Evolutionary conservation across 257 asterid species (phyloP).

Genomic region (Lycium ferocissimum): DNA sequence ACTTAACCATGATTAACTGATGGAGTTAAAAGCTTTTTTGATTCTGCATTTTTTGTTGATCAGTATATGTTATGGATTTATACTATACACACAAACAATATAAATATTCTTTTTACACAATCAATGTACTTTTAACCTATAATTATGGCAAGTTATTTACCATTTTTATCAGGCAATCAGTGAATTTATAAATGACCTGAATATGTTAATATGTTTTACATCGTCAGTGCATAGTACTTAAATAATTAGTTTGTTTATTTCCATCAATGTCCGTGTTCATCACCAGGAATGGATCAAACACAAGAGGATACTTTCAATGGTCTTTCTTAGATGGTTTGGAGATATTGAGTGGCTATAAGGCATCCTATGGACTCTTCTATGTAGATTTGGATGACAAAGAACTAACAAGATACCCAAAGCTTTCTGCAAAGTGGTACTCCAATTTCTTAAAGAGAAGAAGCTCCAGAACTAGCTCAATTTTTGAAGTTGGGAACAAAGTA

Average conservation of each 20-base stretch:
- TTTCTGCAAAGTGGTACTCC: constrained; percentile 60
- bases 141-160: too few species aligned
- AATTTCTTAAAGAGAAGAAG: constrained; percentile 50
- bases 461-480: constrained; percentile 17
- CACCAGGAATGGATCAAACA: constrained; percentile 58
- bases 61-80: too few species aligned
- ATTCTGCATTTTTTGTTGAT: too few species aligned
- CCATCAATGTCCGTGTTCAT: not conserved
- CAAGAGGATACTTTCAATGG: constrained; percentile 62
- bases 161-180: not conserved
- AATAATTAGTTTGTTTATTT: not conserved
- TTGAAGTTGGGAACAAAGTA: not conserved
- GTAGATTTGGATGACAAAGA: constrained; percentile 64
- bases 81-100: too few species aligned
- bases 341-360: constrained; percentile 46
- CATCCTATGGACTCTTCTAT: constrained; percentile 50
- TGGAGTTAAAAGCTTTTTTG: not conserved
- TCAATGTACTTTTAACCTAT: too few species aligned
- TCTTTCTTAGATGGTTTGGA: constrained; percentile 65
- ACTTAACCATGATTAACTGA: too few species aligned
- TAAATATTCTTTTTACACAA: too few species aligned
- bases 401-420: constrained; percentile 47
- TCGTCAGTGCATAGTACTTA: not conserved
- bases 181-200: not conserved
- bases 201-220: not conserved